phyloP scores from a whole-genome alignment of 164 flowering plant genomes.

The Umbellularia californica region DNA sequence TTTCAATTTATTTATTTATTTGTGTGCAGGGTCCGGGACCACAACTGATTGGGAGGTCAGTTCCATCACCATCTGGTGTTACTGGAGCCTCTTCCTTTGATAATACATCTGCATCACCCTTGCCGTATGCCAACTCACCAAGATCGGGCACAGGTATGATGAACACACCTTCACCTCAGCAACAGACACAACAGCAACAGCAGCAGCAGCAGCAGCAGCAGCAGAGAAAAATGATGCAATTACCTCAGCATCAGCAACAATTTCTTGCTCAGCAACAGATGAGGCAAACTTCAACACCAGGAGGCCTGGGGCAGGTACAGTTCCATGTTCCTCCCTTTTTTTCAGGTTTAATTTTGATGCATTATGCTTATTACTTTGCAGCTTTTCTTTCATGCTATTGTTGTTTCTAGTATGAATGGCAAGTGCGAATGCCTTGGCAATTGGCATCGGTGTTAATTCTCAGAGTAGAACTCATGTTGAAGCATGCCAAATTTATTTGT shows the following conservation, averaged over 20 bases:
- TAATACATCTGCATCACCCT: slow-evolving; percentile 68
- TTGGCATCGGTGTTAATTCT: too few relatives aligned
- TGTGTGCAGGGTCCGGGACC: slow-evolving; percentile 56
- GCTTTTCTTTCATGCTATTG: too few relatives aligned
- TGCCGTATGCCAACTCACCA: slow-evolving; percentile 93
- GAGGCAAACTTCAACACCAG: slow-evolving; percentile 66
- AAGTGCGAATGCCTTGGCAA: too few relatives aligned
- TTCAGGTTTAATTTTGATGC: not conserved
- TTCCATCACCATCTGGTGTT: slow-evolving; percentile 80
- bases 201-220: slow-evolving; percentile 65
- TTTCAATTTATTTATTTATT: not conserved
- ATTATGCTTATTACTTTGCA: not conserved
- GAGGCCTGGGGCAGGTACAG: slow-evolving; percentile 60
- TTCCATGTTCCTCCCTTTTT: not conserved
- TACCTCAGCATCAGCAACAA: slow-evolving; percentile 77
- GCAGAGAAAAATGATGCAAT: slow-evolving; percentile 63
- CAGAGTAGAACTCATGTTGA: too few relatives aligned
- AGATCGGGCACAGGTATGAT: slow-evolving; percentile 72
- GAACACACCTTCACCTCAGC: slow-evolving; percentile 97
- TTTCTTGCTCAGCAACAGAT: slow-evolving; percentile 73
- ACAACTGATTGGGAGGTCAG: slow-evolving; percentile 78
- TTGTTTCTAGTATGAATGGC: too few relatives aligned
- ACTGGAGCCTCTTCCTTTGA: slow-evolving; percentile 57
- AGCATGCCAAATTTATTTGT: too few relatives aligned
- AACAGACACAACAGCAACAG: slow-evolving; percentile 59